Evolutionary conservation across 495 filamentous ascomycete species (phyloP).

Genomic region (Trichoderma virens): DNA sequence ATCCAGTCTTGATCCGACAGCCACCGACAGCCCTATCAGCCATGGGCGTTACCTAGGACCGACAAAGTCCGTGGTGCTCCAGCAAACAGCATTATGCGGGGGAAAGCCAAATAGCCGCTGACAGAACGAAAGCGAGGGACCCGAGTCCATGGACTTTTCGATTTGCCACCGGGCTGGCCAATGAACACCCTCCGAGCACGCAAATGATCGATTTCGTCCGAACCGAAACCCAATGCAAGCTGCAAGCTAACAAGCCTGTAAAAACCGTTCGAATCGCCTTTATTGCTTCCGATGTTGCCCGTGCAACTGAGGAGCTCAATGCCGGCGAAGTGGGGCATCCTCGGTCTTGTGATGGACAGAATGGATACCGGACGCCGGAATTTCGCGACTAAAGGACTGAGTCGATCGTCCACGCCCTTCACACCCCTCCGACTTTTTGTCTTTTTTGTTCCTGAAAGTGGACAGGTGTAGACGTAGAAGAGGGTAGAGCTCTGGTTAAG

Average conservation of each 20-base stretch:
- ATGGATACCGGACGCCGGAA: background rate
- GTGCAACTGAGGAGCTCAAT: background rate
- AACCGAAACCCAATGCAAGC: background rate
- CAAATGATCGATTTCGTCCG: background rate
- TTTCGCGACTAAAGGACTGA: background rate
- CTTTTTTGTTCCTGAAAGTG: background rate
- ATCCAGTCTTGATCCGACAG: background rate
- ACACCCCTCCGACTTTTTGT: background rate
- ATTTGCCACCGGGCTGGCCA: background rate
- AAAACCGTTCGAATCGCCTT: background rate
- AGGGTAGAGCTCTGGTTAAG: background rate
- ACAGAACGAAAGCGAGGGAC: background rate
- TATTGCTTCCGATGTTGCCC: background rate
- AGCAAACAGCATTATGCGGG: background rate
- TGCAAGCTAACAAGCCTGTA: background rate
- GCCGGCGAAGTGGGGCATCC: background rate
- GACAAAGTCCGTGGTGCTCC: background rate
- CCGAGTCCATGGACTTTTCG: background rate
- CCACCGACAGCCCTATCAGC: background rate
- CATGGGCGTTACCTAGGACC: background rate
- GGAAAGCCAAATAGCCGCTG: background rate
- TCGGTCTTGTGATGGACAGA: constrained; percentile 1
- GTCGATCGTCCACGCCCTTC: background rate
- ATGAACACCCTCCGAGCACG: background rate
- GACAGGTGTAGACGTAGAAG: background rate